phyloP scores from a whole-genome alignment of 1,139 yeast species.

The Debaryomycetaceae sp. region DNA sequence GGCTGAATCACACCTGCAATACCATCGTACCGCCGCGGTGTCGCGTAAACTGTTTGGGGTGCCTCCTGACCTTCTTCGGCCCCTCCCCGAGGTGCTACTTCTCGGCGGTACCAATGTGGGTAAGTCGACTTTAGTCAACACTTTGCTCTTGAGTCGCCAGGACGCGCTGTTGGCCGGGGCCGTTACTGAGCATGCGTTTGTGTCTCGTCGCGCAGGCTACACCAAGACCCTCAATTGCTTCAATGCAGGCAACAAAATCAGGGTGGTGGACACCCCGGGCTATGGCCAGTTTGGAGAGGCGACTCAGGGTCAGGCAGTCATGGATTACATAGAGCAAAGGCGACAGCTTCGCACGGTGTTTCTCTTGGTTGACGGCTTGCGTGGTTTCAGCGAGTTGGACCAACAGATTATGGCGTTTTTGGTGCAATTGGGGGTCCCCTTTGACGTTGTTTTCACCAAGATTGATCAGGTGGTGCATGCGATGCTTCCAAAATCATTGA shows the following conservation, averaged over 20 bases:
- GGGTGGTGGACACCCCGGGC: constrained; percentile 83
- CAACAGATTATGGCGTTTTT: constrained; percentile 47
- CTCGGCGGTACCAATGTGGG: constrained; percentile 85
- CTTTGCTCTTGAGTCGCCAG: constrained; percentile 31
- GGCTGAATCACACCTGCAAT: constrained; percentile 15
- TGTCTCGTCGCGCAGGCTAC: constrained; percentile 63
- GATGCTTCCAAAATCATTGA: constrained; percentile 9
- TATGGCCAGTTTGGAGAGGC: constrained; percentile 63
- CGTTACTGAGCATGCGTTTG: constrained; percentile 39
- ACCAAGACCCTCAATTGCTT: constrained; percentile 76
- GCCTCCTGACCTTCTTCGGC: constrained; percentile 22
- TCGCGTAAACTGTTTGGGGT: constrained; percentile 28
- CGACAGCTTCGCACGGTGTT: constrained; percentile 53
- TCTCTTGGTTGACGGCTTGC: constrained; percentile 54
- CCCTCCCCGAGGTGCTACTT: constrained; percentile 64
- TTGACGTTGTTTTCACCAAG: constrained; percentile 74
- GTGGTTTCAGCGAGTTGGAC: constrained; percentile 60
- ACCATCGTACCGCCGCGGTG: constrained; percentile 15
- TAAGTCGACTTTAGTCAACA: constrained; percentile 70
- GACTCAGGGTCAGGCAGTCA: constrained; percentile 66
- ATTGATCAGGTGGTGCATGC: constrained; percentile 49
- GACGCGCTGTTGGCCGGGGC: constrained; percentile 20
- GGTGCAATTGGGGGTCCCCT: constrained; percentile 53
- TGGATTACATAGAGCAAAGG: constrained; percentile 56
- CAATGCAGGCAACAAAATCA: constrained; percentile 57